Conservation (phyloP, 164 flowering plant species). For the Tetrastigma voinierianum region DNA sequence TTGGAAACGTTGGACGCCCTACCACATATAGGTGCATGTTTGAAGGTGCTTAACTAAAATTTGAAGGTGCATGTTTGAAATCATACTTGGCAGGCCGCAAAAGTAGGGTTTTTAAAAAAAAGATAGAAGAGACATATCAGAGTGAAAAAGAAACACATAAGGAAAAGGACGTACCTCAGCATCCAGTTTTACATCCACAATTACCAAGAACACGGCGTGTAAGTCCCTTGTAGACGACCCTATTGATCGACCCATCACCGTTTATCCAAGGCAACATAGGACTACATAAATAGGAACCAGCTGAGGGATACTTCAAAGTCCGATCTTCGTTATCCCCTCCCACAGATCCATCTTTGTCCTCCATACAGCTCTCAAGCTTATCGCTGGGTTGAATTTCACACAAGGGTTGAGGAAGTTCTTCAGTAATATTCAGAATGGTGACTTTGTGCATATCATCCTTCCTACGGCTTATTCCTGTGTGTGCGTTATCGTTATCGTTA, state of each 20-base stretch:
- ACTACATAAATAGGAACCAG: slow-evolving; percentile 27
- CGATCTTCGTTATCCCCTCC: slow-evolving; percentile 18
- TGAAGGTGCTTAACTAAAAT: background rate
- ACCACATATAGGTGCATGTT: too few species aligned
- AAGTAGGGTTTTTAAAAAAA: too few species aligned
- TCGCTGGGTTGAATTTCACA: slow-evolving; percentile 14
- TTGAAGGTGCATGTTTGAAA: too few species aligned
- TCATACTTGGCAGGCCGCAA: too few species aligned
- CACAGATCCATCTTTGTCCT: slow-evolving; percentile 10
- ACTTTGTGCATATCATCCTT: slow-evolving; percentile 56
- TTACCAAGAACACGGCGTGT: slow-evolving; percentile 74
- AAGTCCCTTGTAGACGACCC: slow-evolving; percentile 64
- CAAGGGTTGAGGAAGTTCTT: slow-evolving; percentile 28
- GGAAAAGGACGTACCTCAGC: slow-evolving; percentile 51
- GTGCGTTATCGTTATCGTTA: slow-evolving; percentile 11
- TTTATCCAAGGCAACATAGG: slow-evolving; percentile 95
- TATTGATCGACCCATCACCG: slow-evolving; percentile 82
- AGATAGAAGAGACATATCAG: too few species aligned
- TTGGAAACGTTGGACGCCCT: too few species aligned
- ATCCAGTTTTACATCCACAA: slow-evolving; percentile 91
- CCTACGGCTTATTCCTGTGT: slow-evolving; percentile 15
- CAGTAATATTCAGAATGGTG: slow-evolving; percentile 65
- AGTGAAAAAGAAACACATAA: too few species aligned
- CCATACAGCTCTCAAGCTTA: slow-evolving; percentile 19
- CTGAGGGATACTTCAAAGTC: slow-evolving; percentile 9